Conservation (phyloP, 345 rosid genomes). For the Eucalyptus tenuipes region DNA sequence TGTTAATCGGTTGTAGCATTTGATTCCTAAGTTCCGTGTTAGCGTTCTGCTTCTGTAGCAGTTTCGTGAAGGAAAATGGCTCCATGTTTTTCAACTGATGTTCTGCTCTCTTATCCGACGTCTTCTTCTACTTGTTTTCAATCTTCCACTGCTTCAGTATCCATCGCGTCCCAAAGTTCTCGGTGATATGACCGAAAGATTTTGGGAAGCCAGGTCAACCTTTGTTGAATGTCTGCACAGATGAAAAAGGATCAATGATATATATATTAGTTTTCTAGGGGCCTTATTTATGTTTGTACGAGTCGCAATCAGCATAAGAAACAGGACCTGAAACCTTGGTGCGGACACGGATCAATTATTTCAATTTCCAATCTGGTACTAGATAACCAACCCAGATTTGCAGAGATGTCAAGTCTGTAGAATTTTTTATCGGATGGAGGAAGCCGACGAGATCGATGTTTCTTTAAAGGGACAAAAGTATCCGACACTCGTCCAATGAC, state of each 20-base stretch:
- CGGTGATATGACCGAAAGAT: not conserved
- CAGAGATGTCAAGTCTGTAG: not conserved
- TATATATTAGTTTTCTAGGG: not conserved
- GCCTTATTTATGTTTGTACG: not conserved
- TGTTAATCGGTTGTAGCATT: not conserved
- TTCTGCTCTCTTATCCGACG: not conserved
- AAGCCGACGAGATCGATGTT: not conserved
- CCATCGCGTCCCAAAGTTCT: not conserved
- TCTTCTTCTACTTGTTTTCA: not conserved
- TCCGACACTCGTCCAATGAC: fast-evolving
- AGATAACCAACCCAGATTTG: not conserved
- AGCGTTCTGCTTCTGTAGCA: not conserved
- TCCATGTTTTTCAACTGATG: not conserved
- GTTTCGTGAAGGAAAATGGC: not conserved
- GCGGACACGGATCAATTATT: not conserved
- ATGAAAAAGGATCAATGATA: not conserved
- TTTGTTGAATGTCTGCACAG: not conserved
- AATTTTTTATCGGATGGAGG: not conserved
- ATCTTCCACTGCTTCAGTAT: not conserved
- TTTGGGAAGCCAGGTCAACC: not conserved
- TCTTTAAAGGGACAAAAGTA: not conserved
- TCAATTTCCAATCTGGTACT: not conserved
- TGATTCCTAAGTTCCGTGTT: not conserved
- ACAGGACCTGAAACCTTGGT: not conserved
- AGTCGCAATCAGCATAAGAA: not conserved